Conservation (phyloP, 148 eudicot species). For the Dianthus caryophyllus region DNA sequence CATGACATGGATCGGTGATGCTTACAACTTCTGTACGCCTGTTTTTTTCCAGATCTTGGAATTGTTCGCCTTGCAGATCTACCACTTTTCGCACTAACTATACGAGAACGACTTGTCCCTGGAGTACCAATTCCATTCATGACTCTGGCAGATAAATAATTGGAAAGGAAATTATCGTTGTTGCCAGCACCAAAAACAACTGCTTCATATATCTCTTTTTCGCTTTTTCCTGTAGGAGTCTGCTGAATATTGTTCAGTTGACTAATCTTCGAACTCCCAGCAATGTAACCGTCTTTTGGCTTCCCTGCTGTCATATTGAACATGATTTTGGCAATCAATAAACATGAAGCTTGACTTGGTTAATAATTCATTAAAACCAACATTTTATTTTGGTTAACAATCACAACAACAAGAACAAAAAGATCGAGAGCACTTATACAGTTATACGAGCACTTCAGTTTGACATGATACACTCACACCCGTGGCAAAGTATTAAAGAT, state of each 20-base stretch:
- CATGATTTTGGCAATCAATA: neutral
- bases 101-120: neutral
- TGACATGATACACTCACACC: no score
- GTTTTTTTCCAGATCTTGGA: slow-evolving; percentile 10
- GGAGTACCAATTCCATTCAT: neutral
- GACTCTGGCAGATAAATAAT: neutral
- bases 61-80: slow-evolving; percentile 3
- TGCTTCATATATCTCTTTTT: neutral
- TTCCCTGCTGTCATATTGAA: slow-evolving; percentile 6
- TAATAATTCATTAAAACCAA: no score
- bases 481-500: no score
- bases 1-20: neutral
- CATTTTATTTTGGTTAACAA: no score
- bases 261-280: neutral
- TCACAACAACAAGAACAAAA: no score
- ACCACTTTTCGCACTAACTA: neutral
- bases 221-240: neutral
- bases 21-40: slow-evolving; percentile 10
- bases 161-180: neutral
- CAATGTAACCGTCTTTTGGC: neutral
- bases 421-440: no score
- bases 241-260: slow-evolving; percentile 3
- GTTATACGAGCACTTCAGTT: no score
- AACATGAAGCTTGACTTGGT: no score
- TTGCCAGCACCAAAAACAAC: neutral